Base-by-base conservation (phyloP, 176 grass and related monocot species). In the barley (Hordeum vulgare) region DNA sequence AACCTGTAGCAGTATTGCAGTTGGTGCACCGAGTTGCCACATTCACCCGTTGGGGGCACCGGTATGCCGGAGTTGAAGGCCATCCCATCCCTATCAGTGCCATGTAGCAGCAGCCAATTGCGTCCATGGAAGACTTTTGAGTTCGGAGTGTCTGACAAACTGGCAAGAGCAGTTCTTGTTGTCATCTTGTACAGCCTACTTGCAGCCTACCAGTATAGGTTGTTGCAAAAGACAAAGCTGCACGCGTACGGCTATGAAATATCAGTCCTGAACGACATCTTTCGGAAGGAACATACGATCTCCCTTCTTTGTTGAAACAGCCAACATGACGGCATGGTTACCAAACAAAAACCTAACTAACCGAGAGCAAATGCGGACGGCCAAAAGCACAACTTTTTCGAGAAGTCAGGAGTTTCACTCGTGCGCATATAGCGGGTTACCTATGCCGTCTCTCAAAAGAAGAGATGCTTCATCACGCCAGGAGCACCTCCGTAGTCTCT, bases 11-110 rank as follows among this genome's bases (percentile, higher is more conserved):
- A n/a, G n/a, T n/a, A 10, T 29, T 61, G 25, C 13, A 29, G 28
- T 15, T 20, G 77, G 49, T 3, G 3, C 57, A 66, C 45, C 88
- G 88, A 82, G 75, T 79, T 9, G 65, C 88, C 66, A 66, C 88
- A 11, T 86, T 66, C 88, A 78, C 33, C 65, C 58, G 42, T 26
- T 85, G 79, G 88, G 72, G 44, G 44, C 79, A 58, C 88, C 74
- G 73, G 35, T 90, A 66, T 13, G 79, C 39, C 56, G 27, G 79
- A 39, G 58, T 42, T 36, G 64, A 90, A 78, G 73, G 88, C 11
- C 88, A 47, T 29, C 40, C 51, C 51, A 42, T 85, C 70, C 31
- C 40, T 4, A 31, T 81, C 61, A 62, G 37, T 6, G 67, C 36
- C 77, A 80, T 75, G 47, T 34, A 85, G 29, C n/a, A 81, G 7